Conservation (phyloP, 768 basidiomycete species). For the Podaxis mareebaensis region DNA sequence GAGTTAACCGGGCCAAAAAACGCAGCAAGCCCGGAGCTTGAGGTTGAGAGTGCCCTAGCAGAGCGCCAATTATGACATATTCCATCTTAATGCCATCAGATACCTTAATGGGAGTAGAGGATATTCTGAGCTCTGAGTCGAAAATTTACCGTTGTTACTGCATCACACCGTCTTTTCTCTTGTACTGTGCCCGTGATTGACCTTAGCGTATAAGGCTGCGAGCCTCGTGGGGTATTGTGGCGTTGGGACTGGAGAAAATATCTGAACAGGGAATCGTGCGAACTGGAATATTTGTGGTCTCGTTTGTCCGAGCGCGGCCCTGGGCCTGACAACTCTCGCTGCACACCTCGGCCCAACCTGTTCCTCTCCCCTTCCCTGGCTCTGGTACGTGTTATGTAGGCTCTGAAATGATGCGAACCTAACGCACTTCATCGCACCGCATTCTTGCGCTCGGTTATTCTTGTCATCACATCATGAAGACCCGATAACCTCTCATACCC, state of each 20-base stretch:
- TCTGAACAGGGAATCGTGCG: constrained; percentile 16
- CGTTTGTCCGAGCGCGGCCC: not conserved
- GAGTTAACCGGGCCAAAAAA: not conserved
- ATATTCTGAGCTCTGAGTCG: not conserved
- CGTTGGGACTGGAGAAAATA: constrained; percentile 5
- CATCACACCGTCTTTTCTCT: not conserved
- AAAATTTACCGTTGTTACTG: not conserved
- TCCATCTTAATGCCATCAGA: not conserved
- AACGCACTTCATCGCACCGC: not conserved
- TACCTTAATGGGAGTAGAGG: not conserved
- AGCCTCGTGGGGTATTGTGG: constrained; percentile 6
- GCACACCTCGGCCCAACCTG: constrained; percentile 1
- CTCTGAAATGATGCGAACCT: not conserved
- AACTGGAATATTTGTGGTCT: constrained; percentile 12
- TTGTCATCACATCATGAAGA: not conserved
- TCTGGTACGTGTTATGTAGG: constrained; percentile 1
- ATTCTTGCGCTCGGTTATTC: not conserved
- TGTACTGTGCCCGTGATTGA: not conserved
- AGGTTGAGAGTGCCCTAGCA: not conserved
- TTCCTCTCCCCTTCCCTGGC: not conserved
- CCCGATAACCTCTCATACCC: not conserved
- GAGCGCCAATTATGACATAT: not conserved
- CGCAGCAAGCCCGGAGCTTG: not conserved
- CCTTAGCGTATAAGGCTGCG: not conserved
- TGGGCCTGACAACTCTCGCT: constrained; percentile 7